Conservation (phyloP, 768 basidiomycete genomes). For the Xerocomellus chrysenteron region DNA sequence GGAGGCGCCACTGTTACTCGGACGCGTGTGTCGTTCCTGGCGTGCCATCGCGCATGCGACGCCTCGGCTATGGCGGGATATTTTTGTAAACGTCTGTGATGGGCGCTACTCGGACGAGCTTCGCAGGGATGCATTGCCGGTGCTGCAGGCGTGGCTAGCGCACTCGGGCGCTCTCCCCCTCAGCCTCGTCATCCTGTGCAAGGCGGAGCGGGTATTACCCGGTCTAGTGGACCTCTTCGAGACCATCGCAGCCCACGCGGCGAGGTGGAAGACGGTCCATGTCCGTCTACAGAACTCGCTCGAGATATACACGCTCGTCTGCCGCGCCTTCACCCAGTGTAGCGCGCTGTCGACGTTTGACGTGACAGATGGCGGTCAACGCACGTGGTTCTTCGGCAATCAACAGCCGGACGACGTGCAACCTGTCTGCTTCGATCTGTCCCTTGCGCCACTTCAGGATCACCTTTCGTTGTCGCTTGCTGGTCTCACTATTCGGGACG, state of each 20-base stretch:
- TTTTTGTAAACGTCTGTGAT: conserved; percentile 21
- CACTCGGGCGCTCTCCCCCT: conserved; percentile 24
- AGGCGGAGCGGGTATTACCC: conserved; percentile 19
- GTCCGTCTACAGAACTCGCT: conserved; percentile 23
- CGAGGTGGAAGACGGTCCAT: conserved; percentile 22
- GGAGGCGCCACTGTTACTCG: conserved; percentile 28
- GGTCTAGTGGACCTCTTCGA: conserved; percentile 22
- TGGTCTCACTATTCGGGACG: conserved; percentile 15
- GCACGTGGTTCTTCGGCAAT: not conserved
- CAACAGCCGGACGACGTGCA: not conserved
- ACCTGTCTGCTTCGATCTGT: conserved; percentile 15
- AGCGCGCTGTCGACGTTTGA: conserved; percentile 16
- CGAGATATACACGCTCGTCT: conserved; percentile 10
- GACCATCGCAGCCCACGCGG: conserved; percentile 11
- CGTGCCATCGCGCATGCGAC: conserved; percentile 24
- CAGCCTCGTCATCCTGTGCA: conserved; percentile 18
- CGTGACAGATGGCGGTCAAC: conserved; percentile 21
- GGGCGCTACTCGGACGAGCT: conserved; percentile 19
- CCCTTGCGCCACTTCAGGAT: conserved; percentile 12
- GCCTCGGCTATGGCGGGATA: conserved; percentile 27
- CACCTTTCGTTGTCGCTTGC: conserved; percentile 20
- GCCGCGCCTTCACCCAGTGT: conserved; percentile 12
- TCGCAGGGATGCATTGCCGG: conserved; percentile 19
- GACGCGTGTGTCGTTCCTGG: conserved; percentile 32
- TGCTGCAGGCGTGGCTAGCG: conserved; percentile 20